Evolutionary conservation across 2,329 filamentous ascomycete genomes (phyloP).

Genomic region (Diaporthe vexans): DNA sequence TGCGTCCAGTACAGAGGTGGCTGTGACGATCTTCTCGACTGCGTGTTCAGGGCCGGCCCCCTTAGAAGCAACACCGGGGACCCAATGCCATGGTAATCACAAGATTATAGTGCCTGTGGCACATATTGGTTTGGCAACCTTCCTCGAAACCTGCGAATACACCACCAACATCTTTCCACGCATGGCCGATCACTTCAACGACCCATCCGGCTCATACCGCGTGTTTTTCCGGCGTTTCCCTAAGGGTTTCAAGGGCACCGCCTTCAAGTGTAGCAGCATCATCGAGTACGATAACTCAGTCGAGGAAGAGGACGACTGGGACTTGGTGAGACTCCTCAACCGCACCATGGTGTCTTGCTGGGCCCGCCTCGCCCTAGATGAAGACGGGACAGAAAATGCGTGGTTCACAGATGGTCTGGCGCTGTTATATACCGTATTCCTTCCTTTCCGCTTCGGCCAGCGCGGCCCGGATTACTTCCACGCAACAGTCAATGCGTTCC

Average conservation of each 20-base stretch:
- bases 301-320: conserved; percentile 43
- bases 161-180: conserved; percentile 43
- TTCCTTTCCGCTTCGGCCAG: conserved; percentile 45
- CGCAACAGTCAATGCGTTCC: conserved; percentile 43
- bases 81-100: neutral
- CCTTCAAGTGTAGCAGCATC: conserved; percentile 42
- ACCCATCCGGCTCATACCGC: conserved; percentile 43
- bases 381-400: conserved; percentile 35
- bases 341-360: conserved; percentile 44
- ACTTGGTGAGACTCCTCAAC: conserved; percentile 44
- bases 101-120: conserved; percentile 39
- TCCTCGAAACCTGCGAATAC: conserved; percentile 45
- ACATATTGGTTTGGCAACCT: conserved; percentile 48
- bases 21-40: conserved; percentile 42
- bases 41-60: conserved; percentile 46
- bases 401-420: conserved; percentile 44
- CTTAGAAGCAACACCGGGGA: conserved; percentile 43
- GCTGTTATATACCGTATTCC: conserved; percentile 42
- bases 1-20: conserved; percentile 41
- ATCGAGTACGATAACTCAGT: conserved; percentile 45
- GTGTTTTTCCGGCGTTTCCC: conserved; percentile 43
- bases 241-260: neutral
- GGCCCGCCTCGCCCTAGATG: conserved; percentile 39
- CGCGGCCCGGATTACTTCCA: conserved; percentile 44
- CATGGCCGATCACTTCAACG: conserved; percentile 43